Evolutionary conservation across 331 rosid species (phyloP), one percentile per base, ranked within the genome.

Genomic region (Malus hybrid): DNA sequence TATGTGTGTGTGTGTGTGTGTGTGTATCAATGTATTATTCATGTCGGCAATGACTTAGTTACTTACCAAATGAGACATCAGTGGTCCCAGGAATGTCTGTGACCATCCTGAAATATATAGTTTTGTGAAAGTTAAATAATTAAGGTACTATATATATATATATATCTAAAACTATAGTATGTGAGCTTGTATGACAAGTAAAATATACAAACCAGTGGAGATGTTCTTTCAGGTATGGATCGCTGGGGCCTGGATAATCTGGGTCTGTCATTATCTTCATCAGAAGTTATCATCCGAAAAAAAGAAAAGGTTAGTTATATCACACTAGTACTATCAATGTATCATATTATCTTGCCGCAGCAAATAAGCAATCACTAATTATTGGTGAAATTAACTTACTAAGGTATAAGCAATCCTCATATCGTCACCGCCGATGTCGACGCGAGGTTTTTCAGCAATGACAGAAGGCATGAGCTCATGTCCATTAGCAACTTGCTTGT

Each of bases 231-330:
- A 88, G 73, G 76, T 79, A 74, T 71, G 98, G 95, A 76, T 93
- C 91, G 70, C 98, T 93, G 39, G 98, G 98, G 83, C 95, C 85
- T 80, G 98, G 97, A 77, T 91, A 96, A 86, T 93, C 98, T 32
- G 98, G 98, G 70, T 93, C 97, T 4, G 93, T 87, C 98, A 93
- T 91, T 76, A 91, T 77, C 97, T 93, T 34, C 73, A 82, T 29
- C 14, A 5, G 66, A 34, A 31, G 28, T 20, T 3, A 36, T 3
- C 29, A 28, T 31, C 57, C 69, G 10, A 50, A 50, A 14, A 48
- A 48, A 48, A 1, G 14, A 12, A 52, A 13, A 13, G 8, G 18
- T 52, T 4, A 39, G 46, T 3, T 39, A 10, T 39, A 0, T 39
- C 12, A 39, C 12, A 39, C 4, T 9, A 10, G 46, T 39, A 39